phyloP scores from a whole-genome alignment of 805 yeast species.

The Suhomyces canberraensis region DNA sequence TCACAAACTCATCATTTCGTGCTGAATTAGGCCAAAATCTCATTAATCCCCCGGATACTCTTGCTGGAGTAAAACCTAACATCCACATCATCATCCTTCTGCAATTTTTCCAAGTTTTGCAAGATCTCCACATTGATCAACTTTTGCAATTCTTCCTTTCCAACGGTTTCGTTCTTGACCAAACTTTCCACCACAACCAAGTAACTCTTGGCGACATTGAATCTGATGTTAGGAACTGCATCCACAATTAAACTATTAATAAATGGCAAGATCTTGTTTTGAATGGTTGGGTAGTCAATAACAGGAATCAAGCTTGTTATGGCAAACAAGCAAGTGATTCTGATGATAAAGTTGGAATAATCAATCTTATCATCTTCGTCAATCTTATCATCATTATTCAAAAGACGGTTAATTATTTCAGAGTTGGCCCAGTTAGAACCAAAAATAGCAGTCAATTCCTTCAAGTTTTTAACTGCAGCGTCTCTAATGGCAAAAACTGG shows the following conservation, averaged over 20 bases:
- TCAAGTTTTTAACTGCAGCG: constrained; percentile 87
- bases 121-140: constrained; percentile 46
- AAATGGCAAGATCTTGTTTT: constrained; percentile 73
- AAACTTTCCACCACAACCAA: constrained; percentile 57
- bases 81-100: constrained; percentile 77
- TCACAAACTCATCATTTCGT: too few species aligned
- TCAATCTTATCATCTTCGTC: constrained; percentile 37
- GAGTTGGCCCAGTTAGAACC: constrained; percentile 92
- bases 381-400: constrained; percentile 33
- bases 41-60: constrained; percentile 43
- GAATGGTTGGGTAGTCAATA: constrained; percentile 52
- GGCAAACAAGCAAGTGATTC: constrained; percentile 88
- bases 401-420: constrained; percentile 75
- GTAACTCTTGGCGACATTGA: constrained; percentile 88
- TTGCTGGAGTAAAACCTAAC: constrained; percentile 81
- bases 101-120: constrained; percentile 63
- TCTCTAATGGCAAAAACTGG: constrained; percentile 94
- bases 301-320: constrained; percentile 80
- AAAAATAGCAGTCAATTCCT: constrained; percentile 76
- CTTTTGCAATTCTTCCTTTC: constrained; percentile 20
- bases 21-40: constrained; percentile 12
- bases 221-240: constrained; percentile 90
- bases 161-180: constrained; percentile 14
- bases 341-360: constrained; percentile 77
- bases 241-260: constrained; percentile 69